Percentiles rank a stretch among this genome's conserved stretches.
Conservation (phyloP, 2,329 filamentous ascomycete genomes). For the Cyclaneusma minus region DNA sequence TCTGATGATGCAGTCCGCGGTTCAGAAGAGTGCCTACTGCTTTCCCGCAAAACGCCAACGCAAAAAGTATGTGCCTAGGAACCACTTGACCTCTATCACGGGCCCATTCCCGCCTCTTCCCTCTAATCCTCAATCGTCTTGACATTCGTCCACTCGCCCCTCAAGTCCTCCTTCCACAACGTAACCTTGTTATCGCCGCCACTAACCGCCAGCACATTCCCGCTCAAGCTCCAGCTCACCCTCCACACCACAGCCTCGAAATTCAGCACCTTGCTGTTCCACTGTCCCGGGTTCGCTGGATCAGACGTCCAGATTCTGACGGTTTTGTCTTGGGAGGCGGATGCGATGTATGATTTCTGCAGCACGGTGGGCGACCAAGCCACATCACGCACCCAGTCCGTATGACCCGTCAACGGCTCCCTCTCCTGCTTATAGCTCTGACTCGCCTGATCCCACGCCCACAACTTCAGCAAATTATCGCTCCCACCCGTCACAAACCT, state of each 20-base stretch:
- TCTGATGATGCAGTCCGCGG: too few relatives aligned
- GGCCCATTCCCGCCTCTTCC: background rate
- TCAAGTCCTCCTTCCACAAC: slow-evolving; percentile 95
- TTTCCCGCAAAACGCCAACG: slow-evolving; percentile 4
- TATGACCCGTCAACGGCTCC: slow-evolving; percentile 61
- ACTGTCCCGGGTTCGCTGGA: slow-evolving; percentile 49
- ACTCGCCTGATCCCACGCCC: slow-evolving; percentile 58
- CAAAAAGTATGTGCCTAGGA: slow-evolving; percentile 1
- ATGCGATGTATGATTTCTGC: slow-evolving; percentile 92
- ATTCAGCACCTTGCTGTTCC: slow-evolving; percentile 71
- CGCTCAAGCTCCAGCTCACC: slow-evolving; percentile 94
- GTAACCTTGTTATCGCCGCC: slow-evolving; percentile 94
- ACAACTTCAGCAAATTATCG: slow-evolving; percentile 88
- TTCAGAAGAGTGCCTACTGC: slow-evolving; percentile 6
- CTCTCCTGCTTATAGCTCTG: slow-evolving; percentile 46
- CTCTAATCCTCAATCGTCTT: slow-evolving; percentile 83
- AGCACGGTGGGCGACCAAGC: slow-evolving; percentile 93
- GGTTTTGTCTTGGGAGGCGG: slow-evolving; percentile 89
- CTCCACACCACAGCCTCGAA: slow-evolving; percentile 90
- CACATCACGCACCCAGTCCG: slow-evolving; percentile 95
- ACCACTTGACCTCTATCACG: slow-evolving; percentile 1
- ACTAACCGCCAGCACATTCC: slow-evolving; percentile 88
- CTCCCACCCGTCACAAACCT: slow-evolving; percentile 90
- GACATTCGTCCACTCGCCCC: slow-evolving; percentile 92
- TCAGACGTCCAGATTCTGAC: slow-evolving; percentile 93